Evolutionary conservation across 2,329 filamentous ascomycete genomes (phyloP), one percentile per base, ranked within the genome.

Genomic region (Moelleriella libera): DNA sequence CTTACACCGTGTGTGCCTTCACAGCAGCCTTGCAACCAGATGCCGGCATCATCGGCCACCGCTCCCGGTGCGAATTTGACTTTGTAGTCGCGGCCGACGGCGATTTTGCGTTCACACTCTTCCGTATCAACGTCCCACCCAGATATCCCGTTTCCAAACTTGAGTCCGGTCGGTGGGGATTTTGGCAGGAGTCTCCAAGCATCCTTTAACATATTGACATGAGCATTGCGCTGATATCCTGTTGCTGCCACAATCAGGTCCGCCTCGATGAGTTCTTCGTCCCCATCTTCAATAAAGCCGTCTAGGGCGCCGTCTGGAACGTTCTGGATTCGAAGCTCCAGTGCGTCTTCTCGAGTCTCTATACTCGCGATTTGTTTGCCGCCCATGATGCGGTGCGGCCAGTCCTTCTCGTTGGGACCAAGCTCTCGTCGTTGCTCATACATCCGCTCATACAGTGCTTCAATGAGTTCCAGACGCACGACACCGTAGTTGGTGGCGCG

Each of bases 21-120:
- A 62, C 88, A 94, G 68, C 89, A 96, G 32, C 90, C 90, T 63
- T 97, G 92, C 56, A 97, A 71, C 83, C 86, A 97, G 49, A 97
- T 73, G 4, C 89, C 89, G 11, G 87, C 83, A 43, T 82, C 78
- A 0, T 73, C 60, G n/a, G 79, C 75, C 34, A 97, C 83, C 44
- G 76, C 72, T 31, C 76, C 81, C 1, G 76, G 68, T 45, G 76
- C 72, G 60, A 94, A 88, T 49, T 81, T 69, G 45, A 96, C 78
- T 46, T 75, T 75, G 64, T 97, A 97, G 62, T 96, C 78, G 47
- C 90, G 76, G 32, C 72, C 72, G 1, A 95, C 85, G 12, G 72
- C 71, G 67, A 87, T 83, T 50, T 76, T 66, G 47, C 61, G 62
- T 55, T 63, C 60, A 21, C 63, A 62, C 45, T 63, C 53, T n/a